Base-by-base conservation (phyloP, 1,284 basidiomycete genomes). In the Meira nashicola region DNA sequence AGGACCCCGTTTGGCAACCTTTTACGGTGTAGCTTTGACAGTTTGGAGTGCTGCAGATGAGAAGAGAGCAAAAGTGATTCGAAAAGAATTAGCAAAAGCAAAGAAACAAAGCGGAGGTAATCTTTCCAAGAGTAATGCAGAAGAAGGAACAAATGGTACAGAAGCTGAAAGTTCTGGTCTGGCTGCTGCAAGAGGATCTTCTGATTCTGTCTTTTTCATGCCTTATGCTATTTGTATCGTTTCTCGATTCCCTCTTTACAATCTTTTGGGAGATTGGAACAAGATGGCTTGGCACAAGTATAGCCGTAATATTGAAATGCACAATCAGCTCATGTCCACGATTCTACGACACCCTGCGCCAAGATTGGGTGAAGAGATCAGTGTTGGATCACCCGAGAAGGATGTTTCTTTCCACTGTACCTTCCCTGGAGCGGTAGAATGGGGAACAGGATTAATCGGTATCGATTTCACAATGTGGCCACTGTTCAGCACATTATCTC, bases 381-480 rank as follows among this genome's bases (percentile, higher is more conserved):
- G 47, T 1, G 53, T 78, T 55, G 64, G 65, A 39, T 64, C 54
- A 11, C 71, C 67, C 8, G 70, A 66, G 55, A 67, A 69, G 50
- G 82, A 78, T 78, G 48, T 74, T 40, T 59, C 63, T 11, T 74
- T 74, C 48, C 48, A 68, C 15, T 73, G 71, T 64, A 73, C 66
- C 21, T 74, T 74, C 58, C 72, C 82, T 1, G 82, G 82, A 7
- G 79, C 75, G 1, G 61, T 81, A 38, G 80, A 82, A 60, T 82
- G 81, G 70, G 77, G 80, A 33, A 71, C 71, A 25, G 80, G 58
- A 23, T 63, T 80, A 38, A 68, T 80, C 54, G 74, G 79, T 48
- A 78, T 80, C 55, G 79, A 82, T 73, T 93, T 94, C 76, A 91
- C 92, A 51, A 90, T 95, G 86, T 97, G 92, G 92, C 93, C 93